These are phyloP conservation scores for Melaleuca quinquenervia DNA, from an alignment of 345 rosid species.

Conservation along the genomic window DNA sequence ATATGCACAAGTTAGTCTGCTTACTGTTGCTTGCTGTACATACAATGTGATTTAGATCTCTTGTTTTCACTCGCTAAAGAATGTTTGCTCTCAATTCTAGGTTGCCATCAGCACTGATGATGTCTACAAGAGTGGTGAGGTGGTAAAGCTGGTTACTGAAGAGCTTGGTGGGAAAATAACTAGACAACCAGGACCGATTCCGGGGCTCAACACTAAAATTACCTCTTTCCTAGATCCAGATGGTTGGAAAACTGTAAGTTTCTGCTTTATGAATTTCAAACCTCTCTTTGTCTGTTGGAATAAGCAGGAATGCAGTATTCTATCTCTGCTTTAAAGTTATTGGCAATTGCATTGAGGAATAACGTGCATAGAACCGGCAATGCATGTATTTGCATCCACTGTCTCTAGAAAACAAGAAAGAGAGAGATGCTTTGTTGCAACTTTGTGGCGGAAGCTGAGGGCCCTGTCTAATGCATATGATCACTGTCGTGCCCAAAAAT, in stretches of 20 bases:
- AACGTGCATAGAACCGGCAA: not conserved
- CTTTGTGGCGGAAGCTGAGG: not conserved
- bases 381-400: not conserved
- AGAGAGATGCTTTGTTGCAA: not conserved
- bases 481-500: not conserved
- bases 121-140: conserved; percentile 93
- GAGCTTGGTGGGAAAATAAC: conserved; percentile 95
- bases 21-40: not conserved
- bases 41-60: not conserved
- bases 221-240: conserved; percentile 82
- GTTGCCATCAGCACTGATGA: conserved; percentile 80
- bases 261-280: not conserved
- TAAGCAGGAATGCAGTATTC: not conserved
- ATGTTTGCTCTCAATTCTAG: conserved; percentile 13
- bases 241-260: conserved; percentile 92
- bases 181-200: conserved; percentile 76
- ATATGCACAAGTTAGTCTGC: conserved; percentile 60
- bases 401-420: not conserved
- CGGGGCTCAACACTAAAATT: conserved; percentile 84
- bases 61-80: not conserved
- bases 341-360: not conserved
- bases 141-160: conserved; percentile 48
- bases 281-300: not conserved
- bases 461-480: not conserved
- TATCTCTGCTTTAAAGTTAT: not conserved